Evolutionary conservation across 805 yeast genomes (phyloP).

Genomic region (Diddensiella caesifluorescens): DNA sequence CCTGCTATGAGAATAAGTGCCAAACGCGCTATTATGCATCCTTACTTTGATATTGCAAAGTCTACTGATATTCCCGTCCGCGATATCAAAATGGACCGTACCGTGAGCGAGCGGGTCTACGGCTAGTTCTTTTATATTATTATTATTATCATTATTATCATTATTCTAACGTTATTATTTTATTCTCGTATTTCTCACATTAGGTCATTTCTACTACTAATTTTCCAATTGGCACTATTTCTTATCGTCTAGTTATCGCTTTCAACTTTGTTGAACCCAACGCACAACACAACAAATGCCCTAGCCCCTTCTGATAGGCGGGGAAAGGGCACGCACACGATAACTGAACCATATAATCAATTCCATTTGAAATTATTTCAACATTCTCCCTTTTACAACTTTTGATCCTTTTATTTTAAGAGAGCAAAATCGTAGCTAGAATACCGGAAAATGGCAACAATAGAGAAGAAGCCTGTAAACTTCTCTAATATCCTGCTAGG

Average conservation of each 20-base stretch:
- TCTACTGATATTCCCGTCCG: background rate
- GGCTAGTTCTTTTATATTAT: background rate
- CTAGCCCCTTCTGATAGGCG: background rate
- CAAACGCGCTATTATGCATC: conserved; percentile 83
- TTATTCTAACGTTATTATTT: background rate
- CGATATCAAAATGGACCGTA: background rate
- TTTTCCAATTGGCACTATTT: no score
- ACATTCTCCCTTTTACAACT: no score
- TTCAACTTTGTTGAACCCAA: no score
- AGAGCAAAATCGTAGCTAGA: no score
- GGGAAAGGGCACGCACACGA: background rate
- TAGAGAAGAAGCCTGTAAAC: conserved; percentile 79
- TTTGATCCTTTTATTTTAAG: no score
- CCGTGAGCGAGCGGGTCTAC: background rate
- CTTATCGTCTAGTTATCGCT: no score
- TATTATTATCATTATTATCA: background rate
- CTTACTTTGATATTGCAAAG: conserved; percentile 50
- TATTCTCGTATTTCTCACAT: background rate
- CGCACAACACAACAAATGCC: no score
- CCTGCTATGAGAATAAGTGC: conserved; percentile 94
- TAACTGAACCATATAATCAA: background rate
- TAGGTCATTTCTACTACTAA: no score
- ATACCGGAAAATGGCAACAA: no score
- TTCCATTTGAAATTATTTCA: no score
- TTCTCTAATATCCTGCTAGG: conserved; percentile 89